Evolutionary conservation across 225 moss, liverwort and hornwort species (phyloP).

Genomic region (Rhytidiadelphus loreus): DNA sequence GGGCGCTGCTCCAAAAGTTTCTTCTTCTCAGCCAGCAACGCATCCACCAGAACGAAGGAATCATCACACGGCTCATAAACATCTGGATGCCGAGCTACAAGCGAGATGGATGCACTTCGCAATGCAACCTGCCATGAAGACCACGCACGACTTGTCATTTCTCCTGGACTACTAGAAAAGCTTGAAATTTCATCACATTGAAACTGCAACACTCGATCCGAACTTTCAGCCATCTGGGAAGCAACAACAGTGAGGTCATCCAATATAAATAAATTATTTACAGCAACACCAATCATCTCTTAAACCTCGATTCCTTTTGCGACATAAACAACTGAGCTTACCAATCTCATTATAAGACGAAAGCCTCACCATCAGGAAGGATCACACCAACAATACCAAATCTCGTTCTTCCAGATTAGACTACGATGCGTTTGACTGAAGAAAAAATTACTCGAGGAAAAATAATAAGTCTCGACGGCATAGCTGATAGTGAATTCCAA

Average conservation of each 20-base stretch:
- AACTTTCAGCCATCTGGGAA: constrained; percentile 61
- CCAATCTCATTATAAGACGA: neutral
- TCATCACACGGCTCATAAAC: constrained; percentile 99
- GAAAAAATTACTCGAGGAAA: neutral
- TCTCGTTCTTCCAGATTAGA: neutral
- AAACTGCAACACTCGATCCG: constrained; percentile 16
- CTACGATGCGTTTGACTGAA: neutral
- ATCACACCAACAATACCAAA: neutral
- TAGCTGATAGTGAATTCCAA: neutral
- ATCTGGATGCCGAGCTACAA: constrained; percentile 83
- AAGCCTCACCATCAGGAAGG: neutral
- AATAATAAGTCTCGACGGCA: neutral
- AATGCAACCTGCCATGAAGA: constrained; percentile 39
- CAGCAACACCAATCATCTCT: neutral
- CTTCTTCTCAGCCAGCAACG: constrained; percentile 84
- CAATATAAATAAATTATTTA: neutral
- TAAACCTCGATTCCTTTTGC: neutral
- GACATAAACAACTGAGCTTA: neutral
- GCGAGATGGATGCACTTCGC: constrained; percentile 45
- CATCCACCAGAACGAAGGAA: constrained; percentile 90
- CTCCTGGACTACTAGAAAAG: neutral
- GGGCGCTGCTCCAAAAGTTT: constrained; percentile 77
- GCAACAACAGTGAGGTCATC: neutral
- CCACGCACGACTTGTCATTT: constrained; percentile 25
- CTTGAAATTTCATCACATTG: neutral